Evolutionary conservation across 352 stramenopile species (phyloP), one percentile per base, ranked within the genome.

Genomic region (Globisporangium echinulatum): DNA sequence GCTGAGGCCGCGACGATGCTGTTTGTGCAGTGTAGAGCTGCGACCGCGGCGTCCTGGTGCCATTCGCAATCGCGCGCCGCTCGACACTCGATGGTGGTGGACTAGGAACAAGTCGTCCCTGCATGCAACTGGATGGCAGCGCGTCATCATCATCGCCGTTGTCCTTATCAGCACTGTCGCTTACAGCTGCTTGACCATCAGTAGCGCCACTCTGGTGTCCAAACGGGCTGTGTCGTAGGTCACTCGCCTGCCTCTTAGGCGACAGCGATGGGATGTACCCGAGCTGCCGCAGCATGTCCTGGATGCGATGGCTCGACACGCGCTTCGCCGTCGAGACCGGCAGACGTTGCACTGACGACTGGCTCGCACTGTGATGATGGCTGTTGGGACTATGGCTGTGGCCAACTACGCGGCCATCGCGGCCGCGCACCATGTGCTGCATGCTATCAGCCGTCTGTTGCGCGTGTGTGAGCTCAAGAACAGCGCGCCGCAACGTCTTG

Each of bases 401-500:
- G 13, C 67, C 67, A 1, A 68, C 58, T 56, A 75, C 64, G 6
- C 68, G 69, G 48, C 72, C 66, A 25, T 81, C 74, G 40, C 68
- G 57, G 7, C 76, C 71, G 11, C 60, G 59, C 1, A 74, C 51
- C 13, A 77, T 65, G 19, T 71, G 66, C 39, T 83, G 67, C 49
- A 88, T 66, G 17, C 76, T 68, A n/a, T 85, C 69, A 54, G 83
- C 89, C 11, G 67, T 72, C n/a, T 88, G 77, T 5, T 85, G 68
- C 0, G 70, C 73, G 1, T 66, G 58, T 10, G 72, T 59, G 14
- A 87, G 61, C 9, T 91, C 79, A 15, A 82, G 75, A 0, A 90
- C 60, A 8, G 76, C 61, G 8, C 78, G 76, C 67, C 91, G 91
- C 52, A 93, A 77, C 43, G 80, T 75, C 63, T 93, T 93, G 54